Conservation (phyloP, 1,139 yeast genomes). For the Diutina scorzettiae region DNA sequence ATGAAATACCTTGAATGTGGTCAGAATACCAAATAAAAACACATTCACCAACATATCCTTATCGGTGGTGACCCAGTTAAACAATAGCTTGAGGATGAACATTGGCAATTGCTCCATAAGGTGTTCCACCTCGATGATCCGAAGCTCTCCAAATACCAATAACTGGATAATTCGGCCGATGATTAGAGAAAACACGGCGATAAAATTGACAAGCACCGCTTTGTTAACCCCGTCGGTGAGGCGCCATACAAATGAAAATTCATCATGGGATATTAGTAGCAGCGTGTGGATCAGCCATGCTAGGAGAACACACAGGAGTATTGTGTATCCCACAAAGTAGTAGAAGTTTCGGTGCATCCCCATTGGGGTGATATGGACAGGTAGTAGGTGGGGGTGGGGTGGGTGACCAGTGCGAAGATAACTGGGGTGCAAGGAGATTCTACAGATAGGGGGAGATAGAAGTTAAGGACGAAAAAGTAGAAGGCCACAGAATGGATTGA, state of each 20-base stretch:
- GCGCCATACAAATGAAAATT: neutral
- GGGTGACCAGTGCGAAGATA: too few relatives aligned
- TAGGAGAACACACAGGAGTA: neutral
- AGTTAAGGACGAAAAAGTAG: too few relatives aligned
- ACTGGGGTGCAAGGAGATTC: too few relatives aligned
- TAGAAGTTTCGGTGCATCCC: conserved; percentile 5
- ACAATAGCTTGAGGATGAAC: conserved; percentile 41
- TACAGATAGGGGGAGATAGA: too few relatives aligned
- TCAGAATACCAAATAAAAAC: conserved; percentile 29
- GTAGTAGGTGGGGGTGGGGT: too few relatives aligned
- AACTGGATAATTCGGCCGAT: conserved; percentile 27
- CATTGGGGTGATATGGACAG: neutral
- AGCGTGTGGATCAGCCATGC: conserved; percentile 5
- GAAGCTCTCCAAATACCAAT: conserved; percentile 24
- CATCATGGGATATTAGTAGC: conserved; percentile 3
- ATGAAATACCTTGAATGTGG: conserved; percentile 60
- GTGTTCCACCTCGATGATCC: conserved; percentile 69
- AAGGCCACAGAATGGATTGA: too few relatives aligned
- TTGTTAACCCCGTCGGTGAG: conserved; percentile 10
- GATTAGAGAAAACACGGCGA: conserved; percentile 21
- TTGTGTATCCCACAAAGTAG: neutral
- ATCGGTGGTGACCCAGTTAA: conserved; percentile 51
- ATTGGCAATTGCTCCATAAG: conserved; percentile 60
- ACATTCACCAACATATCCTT: conserved; percentile 34
- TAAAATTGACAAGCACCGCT: conserved; percentile 10